Evolutionary conservation across 192 early-diverging fungal species (phyloP).

Genomic region (Jimgerdemannia lactiflua): DNA sequence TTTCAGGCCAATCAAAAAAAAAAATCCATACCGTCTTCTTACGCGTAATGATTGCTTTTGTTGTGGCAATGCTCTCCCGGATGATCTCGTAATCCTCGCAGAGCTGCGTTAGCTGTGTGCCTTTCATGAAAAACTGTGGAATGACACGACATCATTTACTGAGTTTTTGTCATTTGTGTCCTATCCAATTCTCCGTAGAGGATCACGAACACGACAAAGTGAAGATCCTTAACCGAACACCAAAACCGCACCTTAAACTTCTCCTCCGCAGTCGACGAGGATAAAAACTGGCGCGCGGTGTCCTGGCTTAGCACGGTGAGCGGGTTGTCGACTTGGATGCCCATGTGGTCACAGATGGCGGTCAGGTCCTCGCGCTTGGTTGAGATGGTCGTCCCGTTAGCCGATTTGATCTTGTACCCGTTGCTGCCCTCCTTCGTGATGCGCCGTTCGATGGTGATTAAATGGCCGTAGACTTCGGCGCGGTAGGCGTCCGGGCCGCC

Average conservation of each 20-base stretch:
- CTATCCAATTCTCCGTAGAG: too few relatives aligned
- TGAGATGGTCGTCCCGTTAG: conserved; percentile 61
- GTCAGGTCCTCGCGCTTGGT: conserved; percentile 82
- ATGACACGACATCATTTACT: too few relatives aligned
- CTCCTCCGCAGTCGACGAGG: conserved; percentile 73
- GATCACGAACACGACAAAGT: too few relatives aligned
- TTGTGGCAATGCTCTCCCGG: conserved; percentile 51
- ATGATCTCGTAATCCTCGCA: conserved; percentile 66
- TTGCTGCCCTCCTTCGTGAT: conserved; percentile 59
- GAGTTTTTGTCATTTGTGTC: too few relatives aligned
- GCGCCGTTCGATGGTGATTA: conserved; percentile 80
- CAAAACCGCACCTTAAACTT: conserved; percentile 69
- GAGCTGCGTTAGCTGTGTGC: conserved; percentile 82
- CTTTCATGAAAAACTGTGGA: conserved; percentile 77
- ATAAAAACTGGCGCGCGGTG: conserved; percentile 86
- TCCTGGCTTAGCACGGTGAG: conserved; percentile 94
- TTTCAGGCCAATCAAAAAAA: background rate
- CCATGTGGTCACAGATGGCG: conserved; percentile 84
- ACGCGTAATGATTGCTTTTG: conserved; percentile 46
- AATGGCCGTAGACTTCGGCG: conserved; percentile 77
- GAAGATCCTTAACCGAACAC: background rate
- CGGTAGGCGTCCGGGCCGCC: conserved; percentile 80
- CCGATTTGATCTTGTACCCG: conserved; percentile 78
- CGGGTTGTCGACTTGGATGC: conserved; percentile 92
- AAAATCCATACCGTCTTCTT: conserved; percentile 47